Conservation (phyloP, 176 grass and related monocot genomes). For the Bonia amplexicaulis region DNA sequence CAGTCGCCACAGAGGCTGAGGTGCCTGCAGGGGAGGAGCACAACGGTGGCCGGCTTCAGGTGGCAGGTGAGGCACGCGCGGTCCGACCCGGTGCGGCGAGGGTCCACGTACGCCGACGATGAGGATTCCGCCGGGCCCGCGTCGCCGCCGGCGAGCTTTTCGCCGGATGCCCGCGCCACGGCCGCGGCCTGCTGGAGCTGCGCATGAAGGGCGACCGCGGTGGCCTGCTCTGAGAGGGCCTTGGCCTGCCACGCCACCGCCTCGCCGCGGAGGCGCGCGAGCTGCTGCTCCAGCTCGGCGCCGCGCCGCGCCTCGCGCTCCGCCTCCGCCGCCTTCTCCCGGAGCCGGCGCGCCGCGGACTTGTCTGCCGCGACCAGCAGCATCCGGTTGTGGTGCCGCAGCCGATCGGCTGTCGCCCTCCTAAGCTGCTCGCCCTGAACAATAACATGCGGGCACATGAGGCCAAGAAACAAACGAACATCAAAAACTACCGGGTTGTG, state of each 20-base stretch:
- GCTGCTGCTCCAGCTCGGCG: slow-evolving; percentile 54
- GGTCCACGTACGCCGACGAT: slow-evolving; percentile 57
- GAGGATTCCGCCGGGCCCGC: slow-evolving; percentile 36
- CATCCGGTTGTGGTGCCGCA: slow-evolving; percentile 51
- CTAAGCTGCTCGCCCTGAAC: slow-evolving; percentile 63
- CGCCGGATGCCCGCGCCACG: slow-evolving; percentile 16
- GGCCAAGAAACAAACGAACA: neutral
- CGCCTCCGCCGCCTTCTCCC: slow-evolving; percentile 59
- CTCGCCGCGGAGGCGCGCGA: slow-evolving; percentile 60
- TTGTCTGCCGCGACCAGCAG: slow-evolving; percentile 41
- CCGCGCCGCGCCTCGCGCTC: slow-evolving; percentile 47
- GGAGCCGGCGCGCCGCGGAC: slow-evolving; percentile 27
- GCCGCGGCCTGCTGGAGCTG: slow-evolving; percentile 76
- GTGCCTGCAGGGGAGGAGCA: slow-evolving; percentile 80
- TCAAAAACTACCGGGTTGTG: neutral
- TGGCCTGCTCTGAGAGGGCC: slow-evolving; percentile 61
- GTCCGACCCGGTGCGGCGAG: slow-evolving; percentile 32
- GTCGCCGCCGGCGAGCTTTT: slow-evolving; percentile 15
- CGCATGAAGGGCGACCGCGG: slow-evolving; percentile 53
- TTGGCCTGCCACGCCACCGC: slow-evolving; percentile 73
- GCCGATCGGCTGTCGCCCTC: slow-evolving; percentile 52
- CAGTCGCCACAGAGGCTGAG: slow-evolving; percentile 71
- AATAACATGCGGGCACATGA: neutral
- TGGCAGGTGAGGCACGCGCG: slow-evolving; percentile 51
- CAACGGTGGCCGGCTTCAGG: slow-evolving; percentile 42